Percentiles rank a stretch among this genome's conserved stretches.
phyloP scores from a whole-genome alignment of 2,329 filamentous ascomycete genomes.

The Emericellopsis cladophorae region DNA sequence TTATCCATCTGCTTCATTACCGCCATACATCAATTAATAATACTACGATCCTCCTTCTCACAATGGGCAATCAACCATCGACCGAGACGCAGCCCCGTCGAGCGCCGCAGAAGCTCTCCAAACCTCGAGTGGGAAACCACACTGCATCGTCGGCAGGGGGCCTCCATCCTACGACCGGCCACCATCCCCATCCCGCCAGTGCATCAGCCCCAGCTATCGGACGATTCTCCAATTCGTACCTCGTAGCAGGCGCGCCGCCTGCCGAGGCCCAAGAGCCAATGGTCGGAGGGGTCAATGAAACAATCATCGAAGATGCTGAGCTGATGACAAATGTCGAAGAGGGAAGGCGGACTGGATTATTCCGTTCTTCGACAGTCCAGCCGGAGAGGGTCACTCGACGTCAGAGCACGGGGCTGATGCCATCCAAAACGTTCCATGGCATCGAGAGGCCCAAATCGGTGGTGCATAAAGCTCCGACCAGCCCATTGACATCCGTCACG shows the following conservation, averaged over 20 bases:
- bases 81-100: conserved; percentile 24
- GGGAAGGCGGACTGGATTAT: not conserved
- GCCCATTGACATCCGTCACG: not conserved
- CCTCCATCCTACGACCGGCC: conserved; percentile 16
- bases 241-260: conserved; percentile 11
- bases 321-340: not conserved
- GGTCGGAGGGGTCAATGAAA: too few species aligned
- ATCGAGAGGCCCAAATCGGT: not conserved
- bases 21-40: too few species aligned
- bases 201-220: conserved; percentile 9
- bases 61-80: conserved; percentile 39
- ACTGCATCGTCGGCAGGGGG: conserved; percentile 4
- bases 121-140: conserved; percentile 30
- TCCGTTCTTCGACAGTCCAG: not conserved
- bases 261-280: not conserved
- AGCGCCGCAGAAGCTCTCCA: conserved; percentile 35
- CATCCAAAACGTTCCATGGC: not conserved
- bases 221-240: conserved; percentile 18
- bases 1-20: too few species aligned
- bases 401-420: not conserved
- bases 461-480: not conserved
- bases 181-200: conserved; percentile 23
- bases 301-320: too few species aligned
- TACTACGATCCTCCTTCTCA: too few species aligned
- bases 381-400: not conserved